Evolutionary conservation across 2,329 filamentous ascomycete species (phyloP).

Genomic region (Monosporascus ibericus): DNA sequence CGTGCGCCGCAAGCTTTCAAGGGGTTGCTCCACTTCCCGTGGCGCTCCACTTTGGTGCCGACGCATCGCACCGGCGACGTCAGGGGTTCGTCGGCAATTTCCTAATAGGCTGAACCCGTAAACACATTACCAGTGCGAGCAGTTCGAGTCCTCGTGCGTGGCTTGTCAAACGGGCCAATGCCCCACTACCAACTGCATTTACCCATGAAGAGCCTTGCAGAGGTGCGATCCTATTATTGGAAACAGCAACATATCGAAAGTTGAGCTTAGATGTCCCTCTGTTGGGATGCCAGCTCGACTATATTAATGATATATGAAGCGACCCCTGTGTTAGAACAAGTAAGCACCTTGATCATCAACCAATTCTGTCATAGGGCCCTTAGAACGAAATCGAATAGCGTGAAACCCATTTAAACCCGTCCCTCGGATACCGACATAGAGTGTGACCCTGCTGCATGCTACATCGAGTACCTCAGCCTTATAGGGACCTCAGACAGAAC

Average conservation of each 20-base stretch:
- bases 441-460: not conserved
- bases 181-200: too few relatives aligned
- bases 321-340: not conserved
- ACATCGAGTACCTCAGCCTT: constrained; percentile 1
- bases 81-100: constrained; percentile 19
- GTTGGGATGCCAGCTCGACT: not conserved
- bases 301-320: not conserved
- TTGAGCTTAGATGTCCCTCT: not conserved
- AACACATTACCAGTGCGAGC: constrained; percentile 15
- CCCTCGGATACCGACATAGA: not conserved
- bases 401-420: not conserved
- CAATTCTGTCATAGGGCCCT: not conserved
- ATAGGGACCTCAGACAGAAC: constrained; percentile 1
- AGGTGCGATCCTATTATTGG: not conserved
- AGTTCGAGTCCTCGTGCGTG: not conserved
- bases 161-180: not conserved
- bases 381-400: not conserved
- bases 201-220: not conserved
- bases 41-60: constrained; percentile 14
- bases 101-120: constrained; percentile 17
- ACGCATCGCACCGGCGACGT: not conserved
- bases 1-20: not conserved
- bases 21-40: not conserved
- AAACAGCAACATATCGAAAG: not conserved
- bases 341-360: not conserved